Evolutionary conservation across 1,139 yeast species (phyloP).

Genomic region (Lodderomyces jiufengensis): DNA sequence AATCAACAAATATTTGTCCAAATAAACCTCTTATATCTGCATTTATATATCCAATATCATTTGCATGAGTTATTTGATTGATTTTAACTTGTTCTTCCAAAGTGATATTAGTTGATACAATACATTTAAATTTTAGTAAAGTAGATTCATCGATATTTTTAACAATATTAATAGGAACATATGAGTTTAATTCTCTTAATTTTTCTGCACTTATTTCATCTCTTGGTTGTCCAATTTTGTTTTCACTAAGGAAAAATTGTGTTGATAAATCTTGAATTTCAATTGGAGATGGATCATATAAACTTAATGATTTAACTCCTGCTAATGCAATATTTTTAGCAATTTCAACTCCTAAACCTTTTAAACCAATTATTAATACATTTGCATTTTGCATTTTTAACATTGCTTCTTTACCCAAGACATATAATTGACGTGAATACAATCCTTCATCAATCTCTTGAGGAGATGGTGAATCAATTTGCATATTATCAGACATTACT

Average conservation of each 20-base stretch:
- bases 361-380: conserved; percentile 81
- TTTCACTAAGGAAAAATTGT: conserved; percentile 74
- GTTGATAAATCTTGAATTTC: conserved; percentile 73
- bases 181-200: conserved; percentile 79
- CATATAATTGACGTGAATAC: conserved; percentile 94
- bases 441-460: conserved; percentile 78
- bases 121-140: conserved; percentile 65
- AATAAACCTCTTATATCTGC: conserved; percentile 85
- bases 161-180: conserved; percentile 81
- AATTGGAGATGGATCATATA: conserved; percentile 78
- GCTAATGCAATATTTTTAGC: conserved; percentile 96
- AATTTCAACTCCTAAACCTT: conserved; percentile 91
- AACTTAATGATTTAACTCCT: conserved; percentile 89
- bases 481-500: conserved; percentile 36
- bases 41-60: conserved; percentile 73
- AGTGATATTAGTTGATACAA: conserved; percentile 76
- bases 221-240: conserved; percentile 74
- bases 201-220: conserved; percentile 65
- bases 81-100: conserved; percentile 73
- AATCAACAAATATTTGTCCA: conserved; percentile 86
- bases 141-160: conserved; percentile 47
- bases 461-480: conserved; percentile 52
- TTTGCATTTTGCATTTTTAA: conserved; percentile 90
- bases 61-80: conserved; percentile 69
- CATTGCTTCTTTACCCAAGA: conserved; percentile 96